phyloP scores from a whole-genome alignment of 2,329 filamentous ascomycete species.

The Talaromyces funiculosus region DNA sequence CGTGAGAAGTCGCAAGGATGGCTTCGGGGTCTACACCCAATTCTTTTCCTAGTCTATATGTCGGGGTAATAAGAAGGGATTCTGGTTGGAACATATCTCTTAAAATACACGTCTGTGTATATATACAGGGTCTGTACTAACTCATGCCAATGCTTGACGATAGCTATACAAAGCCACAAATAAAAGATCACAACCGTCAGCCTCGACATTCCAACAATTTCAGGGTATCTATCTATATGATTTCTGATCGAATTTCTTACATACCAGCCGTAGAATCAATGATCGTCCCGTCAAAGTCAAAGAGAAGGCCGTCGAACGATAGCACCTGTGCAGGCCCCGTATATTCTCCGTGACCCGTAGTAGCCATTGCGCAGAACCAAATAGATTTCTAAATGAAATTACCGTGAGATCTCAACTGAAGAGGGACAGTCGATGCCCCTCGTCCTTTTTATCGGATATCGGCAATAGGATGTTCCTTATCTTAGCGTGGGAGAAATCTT shows the following conservation, averaged over 20 bases:
- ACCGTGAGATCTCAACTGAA: not conserved
- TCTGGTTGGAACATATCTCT: not conserved
- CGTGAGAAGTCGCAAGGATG: constrained; percentile 88
- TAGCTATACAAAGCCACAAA: constrained; percentile 39
- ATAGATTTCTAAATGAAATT: not conserved
- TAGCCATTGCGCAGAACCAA: constrained; percentile 21
- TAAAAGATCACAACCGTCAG: not conserved
- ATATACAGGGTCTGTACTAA: constrained; percentile 30
- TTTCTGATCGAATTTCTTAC: too few relatives aligned
- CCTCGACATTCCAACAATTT: not conserved
- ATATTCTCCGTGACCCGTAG: constrained; percentile 29
- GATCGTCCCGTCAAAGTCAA: constrained; percentile 46
- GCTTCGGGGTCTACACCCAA: constrained; percentile 77
- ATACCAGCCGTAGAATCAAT: constrained; percentile 44
- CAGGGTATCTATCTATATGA: not conserved
- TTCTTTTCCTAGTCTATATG: constrained; percentile 56
- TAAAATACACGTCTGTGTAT: not conserved
- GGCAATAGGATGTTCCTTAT: constrained; percentile 27
- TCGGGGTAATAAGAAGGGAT: not conserved
- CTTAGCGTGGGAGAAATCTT: constrained; percentile 26
- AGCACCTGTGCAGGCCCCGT: constrained; percentile 35
- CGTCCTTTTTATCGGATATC: constrained; percentile 25
- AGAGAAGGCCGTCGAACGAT: constrained; percentile 41
- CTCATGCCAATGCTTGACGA: constrained; percentile 60
- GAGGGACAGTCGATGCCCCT: not conserved